A percentile compares a stretch with the other conserved stretches of the same genome.
These are phyloP conservation scores for Vanderwaltozyma yarrowii DNA, from an alignment of 805 yeast genomes.

Conservation along the genomic window DNA sequence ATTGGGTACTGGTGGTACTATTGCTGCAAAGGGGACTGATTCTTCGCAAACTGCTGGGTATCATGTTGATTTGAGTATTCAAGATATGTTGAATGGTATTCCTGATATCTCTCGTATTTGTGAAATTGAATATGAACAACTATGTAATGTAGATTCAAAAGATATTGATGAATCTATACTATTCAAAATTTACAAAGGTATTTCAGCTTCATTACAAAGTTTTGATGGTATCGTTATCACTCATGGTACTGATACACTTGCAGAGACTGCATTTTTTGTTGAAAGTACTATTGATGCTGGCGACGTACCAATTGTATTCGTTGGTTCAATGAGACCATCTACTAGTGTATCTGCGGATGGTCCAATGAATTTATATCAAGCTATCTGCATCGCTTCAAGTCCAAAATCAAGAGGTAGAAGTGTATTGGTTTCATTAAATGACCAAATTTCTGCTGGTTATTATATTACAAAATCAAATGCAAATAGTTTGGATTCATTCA, in stretches of 20 bases:
- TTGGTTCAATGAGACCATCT: slow-evolving; percentile 70
- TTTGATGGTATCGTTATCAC: slow-evolving; percentile 56
- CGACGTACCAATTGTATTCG: slow-evolving; percentile 51
- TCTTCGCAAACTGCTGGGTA: slow-evolving; percentile 46
- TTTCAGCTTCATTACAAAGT: slow-evolving; percentile 34
- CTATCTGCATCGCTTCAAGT: slow-evolving; percentile 51
- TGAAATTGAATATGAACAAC: slow-evolving; percentile 50
- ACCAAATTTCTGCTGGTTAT: slow-evolving; percentile 59
- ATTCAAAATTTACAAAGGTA: slow-evolving; percentile 36
- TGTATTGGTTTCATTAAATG: slow-evolving; percentile 54
- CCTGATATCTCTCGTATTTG: slow-evolving; percentile 48
- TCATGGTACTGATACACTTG: slow-evolving; percentile 64
- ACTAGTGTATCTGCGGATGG: slow-evolving; percentile 64
- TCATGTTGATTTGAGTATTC: slow-evolving; percentile 40
- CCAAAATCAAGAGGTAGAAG: slow-evolving; percentile 45
- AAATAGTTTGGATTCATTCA: slow-evolving; percentile 60
- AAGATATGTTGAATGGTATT: slow-evolving; percentile 41
- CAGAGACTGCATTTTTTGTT: slow-evolving; percentile 56
- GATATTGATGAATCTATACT: slow-evolving; percentile 41
- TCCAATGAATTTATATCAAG: slow-evolving; percentile 62
- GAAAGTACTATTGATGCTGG: slow-evolving; percentile 38
- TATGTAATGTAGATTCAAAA: slow-evolving; percentile 52
- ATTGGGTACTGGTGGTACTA: slow-evolving; percentile 51
- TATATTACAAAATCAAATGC: slow-evolving; percentile 64
- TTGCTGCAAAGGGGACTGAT: slow-evolving; percentile 42